Conservation (phyloP, 345 rosid genomes). For the Pistacia vera region DNA sequence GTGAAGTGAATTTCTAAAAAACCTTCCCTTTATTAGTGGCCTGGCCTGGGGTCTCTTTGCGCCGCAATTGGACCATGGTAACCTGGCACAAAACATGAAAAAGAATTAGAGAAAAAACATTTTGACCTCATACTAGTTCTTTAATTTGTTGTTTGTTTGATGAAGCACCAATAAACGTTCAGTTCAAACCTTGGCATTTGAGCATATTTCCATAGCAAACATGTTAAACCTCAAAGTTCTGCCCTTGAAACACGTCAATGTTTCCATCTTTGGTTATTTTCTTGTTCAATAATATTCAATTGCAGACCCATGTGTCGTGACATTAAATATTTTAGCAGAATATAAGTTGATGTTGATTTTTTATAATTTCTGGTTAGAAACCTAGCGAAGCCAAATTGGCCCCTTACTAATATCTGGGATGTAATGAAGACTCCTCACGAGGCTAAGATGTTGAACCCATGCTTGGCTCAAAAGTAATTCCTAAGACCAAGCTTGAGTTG, state of each 20-base stretch:
- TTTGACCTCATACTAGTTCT: background rate
- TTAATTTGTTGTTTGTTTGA: background rate
- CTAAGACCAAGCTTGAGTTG: background rate
- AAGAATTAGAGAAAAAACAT: background rate
- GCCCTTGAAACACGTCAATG: background rate
- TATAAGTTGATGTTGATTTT: background rate
- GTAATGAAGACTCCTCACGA: background rate
- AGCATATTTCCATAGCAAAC: background rate
- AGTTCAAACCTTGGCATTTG: background rate
- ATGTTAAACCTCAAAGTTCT: background rate
- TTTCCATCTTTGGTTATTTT: background rate
- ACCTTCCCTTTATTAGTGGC: background rate
- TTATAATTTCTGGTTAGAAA: background rate
- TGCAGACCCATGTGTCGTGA: background rate
- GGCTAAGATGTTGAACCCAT: background rate
- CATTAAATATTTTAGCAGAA: background rate
- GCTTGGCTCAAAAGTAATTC: background rate
- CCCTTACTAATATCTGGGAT: background rate
- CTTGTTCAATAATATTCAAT: background rate
- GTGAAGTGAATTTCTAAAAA: background rate
- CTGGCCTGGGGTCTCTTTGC: constrained; percentile 1
- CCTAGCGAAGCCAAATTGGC: background rate
- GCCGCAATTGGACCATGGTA: background rate
- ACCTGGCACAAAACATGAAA: background rate
- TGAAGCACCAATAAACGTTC: background rate